Evolutionary conservation across 495 filamentous ascomycete genomes (phyloP), one percentile per base, ranked within the genome.

Genomic region (Penicillium dipodomyicola): DNA sequence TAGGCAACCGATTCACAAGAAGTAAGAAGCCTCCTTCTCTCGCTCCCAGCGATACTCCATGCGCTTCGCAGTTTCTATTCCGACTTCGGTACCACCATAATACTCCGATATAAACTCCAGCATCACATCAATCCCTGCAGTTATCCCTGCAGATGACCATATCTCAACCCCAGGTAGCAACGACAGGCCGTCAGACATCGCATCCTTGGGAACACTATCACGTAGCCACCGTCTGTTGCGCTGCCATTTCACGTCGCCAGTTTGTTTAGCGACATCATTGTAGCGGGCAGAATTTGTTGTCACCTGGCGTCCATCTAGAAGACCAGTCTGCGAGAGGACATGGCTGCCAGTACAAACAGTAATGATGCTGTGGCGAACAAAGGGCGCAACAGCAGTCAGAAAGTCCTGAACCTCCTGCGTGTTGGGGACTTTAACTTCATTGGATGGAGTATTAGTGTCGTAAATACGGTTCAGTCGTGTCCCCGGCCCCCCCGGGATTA

Each of bases 31-130:
- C 10, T 35, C 52, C 15, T 43, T 32, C 20, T 54, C 52, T 17
- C 52, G 41, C 32, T 54, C 52, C 52, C 52, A 54, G 17, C 42
- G 52, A 29, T 54, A 54, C 22, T 54, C 52, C 52, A 54, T 54
- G 15, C 52, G 52, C 14, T 37, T 46, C 5, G 52, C 41, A 19
- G 52, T 54, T 10, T 54, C 42, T 22, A 19, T 39, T 0, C 52
- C 52, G 32, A 54, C 22, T n/a, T 37, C 32, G 4, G 47, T 35
- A 7, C 52, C 52, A 12, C 52, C 52, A 35, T 54, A 54, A 46
- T 54, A 42, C 30, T 42, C 52, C 9, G 52, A 54, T 5, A 54
- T 39, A 27, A 46, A 54, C 32, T 54, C 52, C 30, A 54, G 30
- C 52, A 46, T 54, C 4, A 54, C 52, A 37, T 54, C 52, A n/a